Percentiles rank a stretch among this genome's conserved stretches.
These are phyloP conservation scores for Pseudonectria foliicola DNA, from an alignment of 2,329 filamentous ascomycete genomes.

Conservation along the genomic window DNA sequence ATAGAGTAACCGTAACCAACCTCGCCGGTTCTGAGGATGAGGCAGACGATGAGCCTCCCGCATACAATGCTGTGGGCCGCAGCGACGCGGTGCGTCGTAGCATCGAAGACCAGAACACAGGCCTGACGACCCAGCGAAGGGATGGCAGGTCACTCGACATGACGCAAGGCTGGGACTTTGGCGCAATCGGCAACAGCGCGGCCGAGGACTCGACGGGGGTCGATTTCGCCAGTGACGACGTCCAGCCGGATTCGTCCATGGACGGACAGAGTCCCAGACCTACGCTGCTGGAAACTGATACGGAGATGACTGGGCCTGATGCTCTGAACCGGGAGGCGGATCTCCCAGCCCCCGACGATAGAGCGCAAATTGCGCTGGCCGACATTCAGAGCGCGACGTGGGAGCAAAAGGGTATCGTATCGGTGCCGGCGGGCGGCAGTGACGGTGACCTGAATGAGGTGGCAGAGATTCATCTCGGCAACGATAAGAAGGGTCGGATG, in stretches of 20 bases:
- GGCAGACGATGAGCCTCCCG: constrained; percentile 26
- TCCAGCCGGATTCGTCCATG: constrained; percentile 34
- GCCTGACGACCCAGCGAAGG: constrained; percentile 14
- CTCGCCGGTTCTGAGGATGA: constrained; percentile 20
- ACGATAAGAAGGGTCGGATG: constrained; percentile 24
- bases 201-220: constrained; percentile 25
- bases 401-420: constrained; percentile 31
- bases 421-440: constrained; percentile 29
- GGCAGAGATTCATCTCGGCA: constrained; percentile 43
- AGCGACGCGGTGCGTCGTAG: constrained; percentile 30
- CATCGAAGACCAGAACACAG: constrained; percentile 44
- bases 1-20: constrained; percentile 28
- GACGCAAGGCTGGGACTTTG: constrained; percentile 41
- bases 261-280: constrained; percentile 24
- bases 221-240: constrained; percentile 37
- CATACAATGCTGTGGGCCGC: constrained; percentile 22
- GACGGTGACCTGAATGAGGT: constrained; percentile 38
- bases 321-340: constrained; percentile 8
- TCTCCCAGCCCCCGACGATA: constrained; percentile 8
- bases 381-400: constrained; percentile 28
- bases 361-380: constrained; percentile 10
- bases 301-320: constrained; percentile 22
- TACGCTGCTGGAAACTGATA: constrained; percentile 22
- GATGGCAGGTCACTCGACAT: constrained; percentile 23
- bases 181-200: constrained; percentile 26